Conservation (phyloP, 2,329 filamentous ascomycete genomes). For the Coleophoma eucalyptorum region DNA sequence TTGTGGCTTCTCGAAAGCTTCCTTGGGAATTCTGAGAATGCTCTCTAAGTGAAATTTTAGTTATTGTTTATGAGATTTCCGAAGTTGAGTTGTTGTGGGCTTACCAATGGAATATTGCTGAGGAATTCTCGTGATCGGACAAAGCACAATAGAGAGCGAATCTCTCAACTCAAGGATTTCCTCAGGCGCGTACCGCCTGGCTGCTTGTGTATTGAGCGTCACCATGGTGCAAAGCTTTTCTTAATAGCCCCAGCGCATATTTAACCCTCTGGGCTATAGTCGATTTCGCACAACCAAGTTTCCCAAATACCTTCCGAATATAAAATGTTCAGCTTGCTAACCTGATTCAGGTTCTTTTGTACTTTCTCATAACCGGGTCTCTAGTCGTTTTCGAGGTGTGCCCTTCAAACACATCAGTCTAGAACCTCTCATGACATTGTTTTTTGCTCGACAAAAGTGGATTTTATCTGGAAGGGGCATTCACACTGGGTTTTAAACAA, state of each 20-base stretch:
- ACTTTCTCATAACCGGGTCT: too few species aligned
- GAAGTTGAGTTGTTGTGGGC: not conserved
- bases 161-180: conserved; percentile 22
- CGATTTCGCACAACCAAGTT: too few species aligned
- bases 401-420: too few species aligned
- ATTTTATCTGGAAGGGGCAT: too few species aligned
- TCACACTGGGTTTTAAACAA: too few species aligned
- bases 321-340: too few species aligned
- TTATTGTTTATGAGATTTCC: not conserved
- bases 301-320: too few species aligned
- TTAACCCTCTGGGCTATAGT: not conserved
- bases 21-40: conserved; percentile 20
- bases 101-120: conserved; percentile 22
- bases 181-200: conserved; percentile 16
- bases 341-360: too few species aligned
- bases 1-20: conserved; percentile 15
- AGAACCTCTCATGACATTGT: too few species aligned
- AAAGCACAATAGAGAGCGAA: conserved; percentile 17
- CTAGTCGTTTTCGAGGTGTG: too few species aligned
- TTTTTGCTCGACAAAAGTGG: too few species aligned
- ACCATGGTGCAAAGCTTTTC: not conserved
- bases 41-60: conserved; percentile 8
- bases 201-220: too few species aligned
- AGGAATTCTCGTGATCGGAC: conserved; percentile 20
- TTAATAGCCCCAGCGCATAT: not conserved